Evolutionary conservation across 2,329 filamentous ascomycete species (phyloP).

Genomic region (Hypomyces perniciosus): DNA sequence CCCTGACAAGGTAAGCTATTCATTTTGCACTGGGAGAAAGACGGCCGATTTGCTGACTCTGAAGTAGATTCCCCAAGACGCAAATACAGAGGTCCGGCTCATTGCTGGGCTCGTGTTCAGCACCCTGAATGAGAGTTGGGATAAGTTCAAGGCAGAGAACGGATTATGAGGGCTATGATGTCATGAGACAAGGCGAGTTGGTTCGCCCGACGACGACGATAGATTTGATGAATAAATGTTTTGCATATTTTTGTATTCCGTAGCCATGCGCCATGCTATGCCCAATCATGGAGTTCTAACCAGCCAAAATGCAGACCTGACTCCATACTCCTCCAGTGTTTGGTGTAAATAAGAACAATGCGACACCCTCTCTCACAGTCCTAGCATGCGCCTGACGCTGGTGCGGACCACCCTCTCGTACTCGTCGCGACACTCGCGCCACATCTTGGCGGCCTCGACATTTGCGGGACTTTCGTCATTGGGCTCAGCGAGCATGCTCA

Average conservation of each 20-base stretch:
- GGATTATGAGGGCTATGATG: conserved; percentile 40
- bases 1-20: conserved; percentile 76
- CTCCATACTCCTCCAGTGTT: conserved; percentile 5
- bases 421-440: conserved; percentile 74
- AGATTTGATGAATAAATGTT: background rate
- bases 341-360: conserved; percentile 3
- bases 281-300: conserved; percentile 3
- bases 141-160: conserved; percentile 66
- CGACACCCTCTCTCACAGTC: conserved; percentile 44
- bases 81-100: conserved; percentile 58
- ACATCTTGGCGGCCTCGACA: conserved; percentile 93
- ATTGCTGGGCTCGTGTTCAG: conserved; percentile 61
- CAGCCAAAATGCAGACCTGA: background rate
- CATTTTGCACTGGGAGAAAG: conserved; percentile 27
- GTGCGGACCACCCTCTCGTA: conserved; percentile 84
- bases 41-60: background rate
- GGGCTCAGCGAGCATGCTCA: conserved; percentile 96
- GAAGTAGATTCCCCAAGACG: conserved; percentile 55
- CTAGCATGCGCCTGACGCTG: conserved; percentile 72
- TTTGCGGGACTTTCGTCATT: conserved; percentile 97
- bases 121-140: conserved; percentile 66
- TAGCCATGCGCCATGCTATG: conserved; percentile 13
- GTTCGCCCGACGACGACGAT: background rate
- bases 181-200: background rate
- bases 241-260: conserved; percentile 2